Base-by-base conservation (phyloP, 352 stramenopile genomes). In the Phytopythium boreale region DNA sequence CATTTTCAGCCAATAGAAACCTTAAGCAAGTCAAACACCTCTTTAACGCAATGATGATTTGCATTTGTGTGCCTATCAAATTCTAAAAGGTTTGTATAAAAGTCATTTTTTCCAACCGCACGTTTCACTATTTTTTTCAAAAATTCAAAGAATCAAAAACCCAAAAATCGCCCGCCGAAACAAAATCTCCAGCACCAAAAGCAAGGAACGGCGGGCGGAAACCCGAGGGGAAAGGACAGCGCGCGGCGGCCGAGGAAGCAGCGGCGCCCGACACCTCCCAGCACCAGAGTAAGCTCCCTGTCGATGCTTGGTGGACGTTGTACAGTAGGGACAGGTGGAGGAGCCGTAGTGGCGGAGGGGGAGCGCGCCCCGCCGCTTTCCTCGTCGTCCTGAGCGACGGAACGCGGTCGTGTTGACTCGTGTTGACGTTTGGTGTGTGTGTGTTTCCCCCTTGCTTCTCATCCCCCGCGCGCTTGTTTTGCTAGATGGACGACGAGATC, bases 401-500 rank as follows among this genome's bases (percentile, higher is more conserved):
- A 50, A 50, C n/a, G 43, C 43, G 20, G 43, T 26, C 43, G 43
- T 22, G 15, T 6, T 46, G 39, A 46, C 1, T 22, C 4, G 43
- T 14, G 19, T 50, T 24, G 43, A n/a, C 22, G 43, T 11, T 8
- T 50, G 34, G 10, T 15, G 10, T 39, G 8, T 36, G 31, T 47
- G 19, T n/a, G n/a, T 26, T 22, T 26, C 43, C n/a, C 43, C 8
- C 4, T 27, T 6, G 19, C 7, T 50, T 26, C 20, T 22, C 22
- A 7, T 11, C 10, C 49, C 26, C 47, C 49, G 44, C 44, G 44
- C 44, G 50, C 1, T 27, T 50, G 39, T 27, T 5, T 27, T n/a
- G 3, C 19, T 26, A 47, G 55, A 61, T 61, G 56, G 56, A 61
- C 24, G 80, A 90, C 63, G 84, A 91, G 26, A 76, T 93, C 26